Base-by-base conservation (phyloP, 202 grass and related monocot species). In the Bolboschoenoplectus hybrid region DNA sequence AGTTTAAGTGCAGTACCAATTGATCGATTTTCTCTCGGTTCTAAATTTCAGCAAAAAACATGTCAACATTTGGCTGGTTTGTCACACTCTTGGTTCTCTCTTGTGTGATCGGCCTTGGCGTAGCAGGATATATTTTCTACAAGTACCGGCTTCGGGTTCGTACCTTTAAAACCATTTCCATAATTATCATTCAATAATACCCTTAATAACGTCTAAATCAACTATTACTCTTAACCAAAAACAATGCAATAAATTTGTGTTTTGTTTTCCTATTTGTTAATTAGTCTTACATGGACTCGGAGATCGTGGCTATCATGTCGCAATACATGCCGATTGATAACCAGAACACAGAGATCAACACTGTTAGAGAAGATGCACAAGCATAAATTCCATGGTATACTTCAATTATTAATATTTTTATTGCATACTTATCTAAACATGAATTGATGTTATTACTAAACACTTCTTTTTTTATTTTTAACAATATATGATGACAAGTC, bases 131-230 rank as follows among this genome's bases (percentile, higher is more conserved):
- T 63, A 73, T 91, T 13, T 98, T 95, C 89, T 98, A 98, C 89
- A 98, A 98, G 81, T 98, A 90, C 87, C 92, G 93, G 85, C 88
- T 98, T 49, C 91, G 93, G 93, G 93, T 96, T 89, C 12, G 88
- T 60, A 74, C 10, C 64, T 43, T 40, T 10, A 3, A 58, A 1
- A 26, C n/a, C 32, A 51, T 43, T 82, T 74, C 16, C 13, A 16
- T 41, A 58, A n/a, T 41, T 58, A 7, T 60, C 13, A 58, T 43
- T 4, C 13, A 60, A 60, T 12, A 50, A 41, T 60, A 20, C 6
- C 7, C 53, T 74, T 13, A 26, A 26, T 26, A 26, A 79, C 41
- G 56, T 81, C 36, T 50, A 81, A 56, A 57, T 69, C 34, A 81
- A 38, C 35, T 80, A 53, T 13, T 52, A 43, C 7, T 63, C 20